These are phyloP conservation scores for Epicoccum sorghinum DNA, from an alignment of 2,329 filamentous ascomycete genomes.

Conservation along the genomic window DNA sequence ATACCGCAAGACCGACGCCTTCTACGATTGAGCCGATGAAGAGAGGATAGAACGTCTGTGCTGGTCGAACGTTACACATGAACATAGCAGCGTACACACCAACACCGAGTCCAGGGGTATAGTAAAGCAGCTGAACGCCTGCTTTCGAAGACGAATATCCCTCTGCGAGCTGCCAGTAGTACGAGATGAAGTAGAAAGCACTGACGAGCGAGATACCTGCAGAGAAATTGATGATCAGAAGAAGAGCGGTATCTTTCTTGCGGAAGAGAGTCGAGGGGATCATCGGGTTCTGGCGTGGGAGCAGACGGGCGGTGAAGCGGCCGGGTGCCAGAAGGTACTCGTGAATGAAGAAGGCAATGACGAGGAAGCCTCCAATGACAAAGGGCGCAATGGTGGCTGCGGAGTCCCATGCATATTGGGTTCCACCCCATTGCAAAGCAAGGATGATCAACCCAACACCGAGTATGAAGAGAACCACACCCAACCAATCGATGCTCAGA, in stretches of 20 bases:
- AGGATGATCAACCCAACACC: conserved; percentile 47
- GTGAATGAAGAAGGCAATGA: conserved; percentile 60
- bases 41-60: conserved; percentile 66
- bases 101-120: conserved; percentile 65
- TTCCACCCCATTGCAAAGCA: conserved; percentile 61
- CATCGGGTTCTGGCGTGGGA: conserved; percentile 66
- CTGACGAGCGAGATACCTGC: conserved; percentile 62
- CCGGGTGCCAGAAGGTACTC: conserved; percentile 61
- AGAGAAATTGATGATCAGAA: conserved; percentile 67
- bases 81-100: conserved; percentile 66
- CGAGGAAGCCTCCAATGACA: conserved; percentile 55
- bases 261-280: conserved; percentile 65
- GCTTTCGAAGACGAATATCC: conserved; percentile 54
- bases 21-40: conserved; percentile 57
- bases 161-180: conserved; percentile 70
- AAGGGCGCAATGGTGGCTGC: conserved; percentile 61
- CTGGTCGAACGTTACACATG: conserved; percentile 65
- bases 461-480: conserved; percentile 42
- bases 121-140: conserved; percentile 64
- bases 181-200: conserved; percentile 71
- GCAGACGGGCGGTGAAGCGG: conserved; percentile 53
- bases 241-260: conserved; percentile 63
- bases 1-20: conserved; percentile 62
- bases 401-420: conserved; percentile 63
- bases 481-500: conserved; percentile 54